phyloP scores from a whole-genome alignment of 106 monocot species.

The Apostasia shenzhenica region DNA sequence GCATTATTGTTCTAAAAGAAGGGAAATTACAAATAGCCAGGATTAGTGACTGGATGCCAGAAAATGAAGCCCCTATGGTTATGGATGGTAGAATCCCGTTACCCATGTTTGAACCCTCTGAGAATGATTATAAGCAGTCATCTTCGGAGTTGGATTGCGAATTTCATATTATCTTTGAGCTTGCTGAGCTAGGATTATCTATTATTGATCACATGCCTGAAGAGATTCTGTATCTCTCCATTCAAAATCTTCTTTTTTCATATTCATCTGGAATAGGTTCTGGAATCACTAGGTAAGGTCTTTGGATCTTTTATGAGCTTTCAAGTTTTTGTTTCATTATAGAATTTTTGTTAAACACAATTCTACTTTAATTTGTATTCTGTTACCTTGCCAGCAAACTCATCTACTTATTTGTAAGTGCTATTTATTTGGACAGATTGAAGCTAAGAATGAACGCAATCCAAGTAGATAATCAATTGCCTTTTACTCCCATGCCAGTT shows the following conservation, averaged over 20 bases:
- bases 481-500: conserved; percentile 95
- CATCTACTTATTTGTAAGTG: conserved; percentile 1
- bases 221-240: conserved; percentile 78
- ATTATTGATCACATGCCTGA: conserved; percentile 89
- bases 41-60: conserved; percentile 88
- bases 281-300: conserved; percentile 71
- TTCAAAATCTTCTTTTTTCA: conserved; percentile 58
- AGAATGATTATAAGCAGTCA: conserved; percentile 31
- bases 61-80: conserved; percentile 23
- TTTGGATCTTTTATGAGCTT: not conserved
- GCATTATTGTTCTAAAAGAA: conserved; percentile 56
- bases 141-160: conserved; percentile 47
- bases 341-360: not conserved
- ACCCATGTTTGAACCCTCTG: conserved; percentile 37
- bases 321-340: not conserved
- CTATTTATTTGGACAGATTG: conserved; percentile 45
- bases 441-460: conserved; percentile 70
- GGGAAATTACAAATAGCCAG: conserved; percentile 54
- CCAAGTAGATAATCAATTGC: conserved; percentile 89
- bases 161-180: conserved; percentile 78
- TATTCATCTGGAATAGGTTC: conserved; percentile 90
- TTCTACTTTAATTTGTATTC: not conserved
- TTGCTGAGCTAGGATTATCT: conserved; percentile 76
- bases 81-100: conserved; percentile 18
- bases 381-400: no score